Percentiles rank a stretch among this genome's conserved stretches.
Conservation (phyloP, 352 stramenopile species). For the Phytopythium sindhum region DNA sequence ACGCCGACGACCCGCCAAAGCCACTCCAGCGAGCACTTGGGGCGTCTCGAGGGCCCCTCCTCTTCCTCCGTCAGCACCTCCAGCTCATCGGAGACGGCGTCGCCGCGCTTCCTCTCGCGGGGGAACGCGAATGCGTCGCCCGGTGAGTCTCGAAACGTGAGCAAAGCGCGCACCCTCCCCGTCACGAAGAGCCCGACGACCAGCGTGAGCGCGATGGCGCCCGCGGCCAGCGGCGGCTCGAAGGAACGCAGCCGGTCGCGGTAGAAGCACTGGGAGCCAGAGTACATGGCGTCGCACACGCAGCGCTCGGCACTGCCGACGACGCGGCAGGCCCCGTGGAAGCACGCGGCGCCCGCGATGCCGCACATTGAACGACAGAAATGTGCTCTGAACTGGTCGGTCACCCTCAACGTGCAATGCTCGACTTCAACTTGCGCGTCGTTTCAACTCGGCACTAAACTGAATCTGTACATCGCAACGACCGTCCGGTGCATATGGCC, state of each 20-base stretch:
- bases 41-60: neutral
- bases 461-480: too few relatives aligned
- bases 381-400: neutral
- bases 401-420: too few relatives aligned
- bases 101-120: constrained; percentile 13
- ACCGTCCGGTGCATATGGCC: too few relatives aligned
- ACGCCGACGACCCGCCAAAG: constrained; percentile 20
- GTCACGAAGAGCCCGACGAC: constrained; percentile 29
- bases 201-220: constrained; percentile 34
- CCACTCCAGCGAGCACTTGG: neutral
- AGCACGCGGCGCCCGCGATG: constrained; percentile 28
- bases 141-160: constrained; percentile 33
- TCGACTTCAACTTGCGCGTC: neutral
- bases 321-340: constrained; percentile 46
- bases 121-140: constrained; percentile 51
- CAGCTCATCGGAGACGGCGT: neutral
- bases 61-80: neutral
- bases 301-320: constrained; percentile 21
- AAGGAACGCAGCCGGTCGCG: constrained; percentile 39
- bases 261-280: constrained; percentile 41
- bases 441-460: neutral
- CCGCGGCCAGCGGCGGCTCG: constrained; percentile 44
- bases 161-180: constrained; percentile 14
- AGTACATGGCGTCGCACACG: constrained; percentile 43
- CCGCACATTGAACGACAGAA: constrained; percentile 38